Base-by-base conservation (phyloP, 148 eudicot genomes). In the Arbutus unedo region DNA sequence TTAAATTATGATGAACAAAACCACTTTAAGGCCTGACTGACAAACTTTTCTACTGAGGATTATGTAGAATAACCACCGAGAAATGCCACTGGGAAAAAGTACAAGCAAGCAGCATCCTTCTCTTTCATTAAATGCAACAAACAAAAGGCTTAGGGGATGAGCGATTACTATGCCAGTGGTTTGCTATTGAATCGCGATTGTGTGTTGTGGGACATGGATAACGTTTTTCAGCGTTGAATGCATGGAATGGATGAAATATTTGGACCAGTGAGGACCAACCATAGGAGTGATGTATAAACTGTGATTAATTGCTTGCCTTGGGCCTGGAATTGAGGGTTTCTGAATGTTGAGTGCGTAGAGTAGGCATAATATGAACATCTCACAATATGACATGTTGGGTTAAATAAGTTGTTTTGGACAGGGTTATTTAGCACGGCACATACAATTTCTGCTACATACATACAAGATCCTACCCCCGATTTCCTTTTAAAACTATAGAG, bases 211-310 rank as follows among this genome's bases (percentile, higher is more conserved):
- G 23, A 74, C 48, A 3, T 3, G 11, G 23, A 16, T 25, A 31
- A 54, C 2, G 18, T 6, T 38, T 31, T 55, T 55, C 3, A 38
- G 0, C 7, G 2, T 55, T 77, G 66, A 77, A 31, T 76, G 4
- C 43, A 2, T 25, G 13, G 44, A 51, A 21, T 6, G 57, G 59
- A 31, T 16, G 75, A 50, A 50, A 49, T 50, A 23, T 13, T 50
- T 23, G 21, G 56, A 48, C 41, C 48, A 53, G 14, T 77, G 31
- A 16, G 21, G 62, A 23, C 44, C 57, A 54, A 53, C 79, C 62
- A 31, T 41, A 49, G 78, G 79, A 31, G 79, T 53, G 79, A 76
- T 76, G 15, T 49, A 31, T 38, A 31, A 51, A 77, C 21, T 55
- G 14, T 18, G 54, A 3, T 76, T 25, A 77, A 38, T 31, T 53